Evolutionary conservation across 768 basidiomycete genomes (phyloP).

Genomic region (Lentinula raphanica): DNA sequence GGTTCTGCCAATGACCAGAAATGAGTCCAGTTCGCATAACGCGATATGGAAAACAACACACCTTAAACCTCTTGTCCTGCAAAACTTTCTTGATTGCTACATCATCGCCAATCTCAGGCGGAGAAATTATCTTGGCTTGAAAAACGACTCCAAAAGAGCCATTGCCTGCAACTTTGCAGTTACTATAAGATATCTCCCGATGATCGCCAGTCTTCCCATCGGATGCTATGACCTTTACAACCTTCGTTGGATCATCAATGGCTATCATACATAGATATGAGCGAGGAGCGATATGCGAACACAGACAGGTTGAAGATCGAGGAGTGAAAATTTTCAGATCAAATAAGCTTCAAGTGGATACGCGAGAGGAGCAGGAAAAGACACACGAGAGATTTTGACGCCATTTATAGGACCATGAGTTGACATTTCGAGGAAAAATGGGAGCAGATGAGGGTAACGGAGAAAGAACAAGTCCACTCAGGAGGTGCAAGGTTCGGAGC

Average conservation of each 20-base stretch:
- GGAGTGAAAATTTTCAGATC: constrained; percentile 5
- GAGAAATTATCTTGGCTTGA: constrained; percentile 80
- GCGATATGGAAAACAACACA: constrained; percentile 38
- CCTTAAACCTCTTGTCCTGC: constrained; percentile 99
- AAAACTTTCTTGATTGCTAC: constrained; percentile 99
- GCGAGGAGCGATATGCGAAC: constrained; percentile 27
- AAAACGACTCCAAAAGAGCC: constrained; percentile 99
- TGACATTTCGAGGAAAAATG: constrained; percentile 42
- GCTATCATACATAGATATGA: constrained; percentile 35
- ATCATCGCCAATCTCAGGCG: constrained; percentile 64
- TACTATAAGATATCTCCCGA: constrained; percentile 87
- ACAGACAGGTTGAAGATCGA: constrained; percentile 18
- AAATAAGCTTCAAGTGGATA: constrained; percentile 9
- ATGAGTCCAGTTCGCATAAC: constrained; percentile 2
- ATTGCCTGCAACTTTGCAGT: constrained; percentile 97
- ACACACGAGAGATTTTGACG: constrained; percentile 82
- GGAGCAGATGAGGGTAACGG: background rate
- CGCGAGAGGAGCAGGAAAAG: constrained; percentile 11
- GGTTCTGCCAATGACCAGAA: constrained; percentile 59
- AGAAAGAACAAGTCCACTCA: constrained; percentile 2
- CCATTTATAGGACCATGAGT: constrained; percentile 82
- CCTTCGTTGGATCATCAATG: constrained; percentile 94
- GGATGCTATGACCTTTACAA: constrained; percentile 92
- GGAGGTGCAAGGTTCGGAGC: background rate
- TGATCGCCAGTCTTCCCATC: constrained; percentile 92